A percentile compares a stretch with the other conserved stretches of the same genome.
phyloP scores from a whole-genome alignment of 352 stramenopile genomes.

The Elongisporangium prolatum region DNA sequence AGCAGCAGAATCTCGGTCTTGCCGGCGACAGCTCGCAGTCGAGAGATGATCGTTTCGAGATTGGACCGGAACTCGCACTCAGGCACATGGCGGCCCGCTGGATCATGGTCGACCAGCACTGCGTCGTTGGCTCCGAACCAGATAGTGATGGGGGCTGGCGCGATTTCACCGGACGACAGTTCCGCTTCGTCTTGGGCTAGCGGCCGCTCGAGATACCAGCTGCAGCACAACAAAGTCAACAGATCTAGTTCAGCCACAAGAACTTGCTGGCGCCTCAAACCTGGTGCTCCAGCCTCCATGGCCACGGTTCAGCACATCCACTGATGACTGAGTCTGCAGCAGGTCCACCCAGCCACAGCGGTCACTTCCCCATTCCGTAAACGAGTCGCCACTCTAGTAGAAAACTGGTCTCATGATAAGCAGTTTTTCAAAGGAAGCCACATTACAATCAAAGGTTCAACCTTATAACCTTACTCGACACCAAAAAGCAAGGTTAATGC shows the following conservation, averaged over 20 bases:
- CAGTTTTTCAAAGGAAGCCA: too few species aligned
- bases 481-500: too few species aligned
- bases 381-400: constrained; percentile 25
- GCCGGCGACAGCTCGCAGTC: constrained; percentile 7
- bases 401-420: constrained; percentile 17
- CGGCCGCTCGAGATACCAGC: constrained; percentile 40
- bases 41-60: constrained; percentile 17
- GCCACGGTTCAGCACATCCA: constrained; percentile 41
- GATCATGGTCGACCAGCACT: constrained; percentile 16
- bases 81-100: constrained; percentile 25
- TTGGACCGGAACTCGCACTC: constrained; percentile 36
- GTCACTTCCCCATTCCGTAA: constrained; percentile 43
- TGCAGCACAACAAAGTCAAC: constrained; percentile 1
- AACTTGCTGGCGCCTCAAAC: constrained; percentile 9
- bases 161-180: constrained; percentile 17
- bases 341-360: constrained; percentile 29
- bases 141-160: constrained; percentile 32
- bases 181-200: constrained; percentile 32
- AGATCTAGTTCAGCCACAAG: background rate
- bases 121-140: constrained; percentile 58
- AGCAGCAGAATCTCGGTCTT: constrained; percentile 29
- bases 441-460: too few species aligned
- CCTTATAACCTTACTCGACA: too few species aligned
- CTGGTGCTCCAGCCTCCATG: constrained; percentile 46
- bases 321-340: constrained; percentile 32